Base-by-base conservation (phyloP, 345 rosid species). In the Nephelium lappaceum region DNA sequence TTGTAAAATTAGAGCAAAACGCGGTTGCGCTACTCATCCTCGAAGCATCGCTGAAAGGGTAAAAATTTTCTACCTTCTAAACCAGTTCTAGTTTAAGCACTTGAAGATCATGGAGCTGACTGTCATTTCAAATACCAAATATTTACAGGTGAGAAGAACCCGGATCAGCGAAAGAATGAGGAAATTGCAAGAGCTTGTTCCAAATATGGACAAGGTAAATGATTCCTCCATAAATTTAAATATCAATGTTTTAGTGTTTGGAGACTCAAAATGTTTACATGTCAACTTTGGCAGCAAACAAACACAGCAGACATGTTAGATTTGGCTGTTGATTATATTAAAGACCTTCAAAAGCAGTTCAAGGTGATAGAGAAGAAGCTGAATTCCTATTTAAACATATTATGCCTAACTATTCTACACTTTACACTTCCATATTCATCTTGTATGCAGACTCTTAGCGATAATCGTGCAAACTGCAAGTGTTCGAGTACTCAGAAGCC, bases 1-100 rank as follows among this genome's bases (percentile, higher is more conserved):
- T 65, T 96, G 97, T 85, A 96, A 94, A 81, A 84, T 90, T 61
- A 83, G 99, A 84, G 99, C 99, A 24, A 96, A 96, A 87, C 94
- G 99, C 23, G 99, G 99, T n/a, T 94, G 95, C 41, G 99, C 99
- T 42, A 96, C 99, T 78, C 99, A 96, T 87, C 99, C 99, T 84
- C 90, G 99, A 82, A 96, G 99, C 84, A 93, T 96, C 18, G 99
- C 99, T 15, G 99, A 96, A 83, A 83, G 99, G 89, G 99, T 96
- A 90, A 76, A 76, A 64, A 43, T 11, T 31, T 8, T 38, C 60
- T 55, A 8, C 36, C 10, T 80, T 72, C 2, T 6, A 39, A 36
- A 25, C 19, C 27, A 6, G 0, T 14, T 24, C 23, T 43, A 75
- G 12, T 80, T 42, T 8, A 69, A 19, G n/a, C 39, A 51, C 31